Conservation (phyloP, 768 basidiomycete species). For the Amanita muscaria region DNA sequence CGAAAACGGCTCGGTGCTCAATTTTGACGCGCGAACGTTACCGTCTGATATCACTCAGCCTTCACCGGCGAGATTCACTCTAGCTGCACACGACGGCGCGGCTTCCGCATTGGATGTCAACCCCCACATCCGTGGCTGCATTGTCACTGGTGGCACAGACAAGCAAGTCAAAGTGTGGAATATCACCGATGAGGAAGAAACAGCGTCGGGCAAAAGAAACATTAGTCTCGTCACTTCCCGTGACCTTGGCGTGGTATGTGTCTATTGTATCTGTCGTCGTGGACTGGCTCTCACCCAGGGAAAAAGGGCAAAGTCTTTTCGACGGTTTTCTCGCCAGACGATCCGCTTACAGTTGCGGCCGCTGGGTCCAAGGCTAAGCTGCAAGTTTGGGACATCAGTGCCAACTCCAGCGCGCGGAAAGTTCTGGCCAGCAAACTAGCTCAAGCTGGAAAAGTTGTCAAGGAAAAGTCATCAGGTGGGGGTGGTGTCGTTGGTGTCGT, state of each 20-base stretch:
- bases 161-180: constrained; percentile 98
- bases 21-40: constrained; percentile 83
- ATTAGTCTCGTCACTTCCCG: constrained; percentile 81
- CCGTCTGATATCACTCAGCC: constrained; percentile 57
- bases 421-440: constrained; percentile 74
- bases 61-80: constrained; percentile 73
- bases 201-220: constrained; percentile 46
- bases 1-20: constrained; percentile 89
- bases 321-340: constrained; percentile 85
- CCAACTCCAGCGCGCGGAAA: constrained; percentile 75
- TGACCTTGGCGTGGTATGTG: constrained; percentile 80
- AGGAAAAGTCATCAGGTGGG: constrained; percentile 44
- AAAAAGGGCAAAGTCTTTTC: constrained; percentile 94
- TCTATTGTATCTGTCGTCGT: constrained; percentile 1
- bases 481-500: constrained; percentile 65
- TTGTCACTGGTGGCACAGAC: constrained; percentile 92
- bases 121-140: constrained; percentile 80
- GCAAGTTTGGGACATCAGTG: constrained; percentile 92
- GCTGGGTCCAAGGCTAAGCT: constrained; percentile 91
- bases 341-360: constrained; percentile 87
- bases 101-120: constrained; percentile 87
- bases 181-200: constrained; percentile 51
- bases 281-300: constrained; percentile 2
- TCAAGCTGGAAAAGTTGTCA: constrained; percentile 59
- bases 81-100: constrained; percentile 90